A percentile compares a stretch with the other conserved stretches of the same genome.
These are phyloP conservation scores for Citrullus colocynthis DNA, from an alignment of 306 rosid species.

Conservation along the genomic window DNA sequence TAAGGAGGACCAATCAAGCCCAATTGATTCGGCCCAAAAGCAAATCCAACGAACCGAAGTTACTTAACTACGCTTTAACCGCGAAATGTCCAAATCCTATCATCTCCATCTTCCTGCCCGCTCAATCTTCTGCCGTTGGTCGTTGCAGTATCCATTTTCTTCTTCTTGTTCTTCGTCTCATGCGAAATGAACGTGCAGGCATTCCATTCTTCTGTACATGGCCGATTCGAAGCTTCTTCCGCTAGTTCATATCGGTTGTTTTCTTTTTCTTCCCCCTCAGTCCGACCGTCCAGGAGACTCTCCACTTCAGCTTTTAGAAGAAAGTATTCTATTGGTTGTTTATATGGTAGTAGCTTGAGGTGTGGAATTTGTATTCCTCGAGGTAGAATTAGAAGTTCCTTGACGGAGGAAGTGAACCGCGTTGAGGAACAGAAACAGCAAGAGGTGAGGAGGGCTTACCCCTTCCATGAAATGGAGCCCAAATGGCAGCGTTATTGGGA, in stretches of 20 bases:
- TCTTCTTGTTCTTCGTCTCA: constrained; percentile 1
- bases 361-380: constrained; percentile 2
- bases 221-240: constrained; percentile 15
- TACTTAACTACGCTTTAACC: background rate
- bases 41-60: background rate
- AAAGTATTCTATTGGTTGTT: constrained; percentile 10
- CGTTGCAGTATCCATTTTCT: background rate
- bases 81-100: constrained; percentile 4
- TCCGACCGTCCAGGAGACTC: constrained; percentile 17
- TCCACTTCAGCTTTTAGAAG: constrained; percentile 6
- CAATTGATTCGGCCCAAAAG: background rate
- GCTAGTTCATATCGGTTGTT: constrained; percentile 9
- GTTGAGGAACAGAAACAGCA: constrained; percentile 24
- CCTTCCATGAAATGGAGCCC: constrained; percentile 63
- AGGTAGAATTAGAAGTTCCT: constrained; percentile 16
- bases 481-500: constrained; percentile 94
- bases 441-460: constrained; percentile 43
- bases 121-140: constrained; percentile 4
- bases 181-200: constrained; percentile 35
- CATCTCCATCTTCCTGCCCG: background rate
- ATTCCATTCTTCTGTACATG: constrained; percentile 10
- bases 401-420: constrained; percentile 13
- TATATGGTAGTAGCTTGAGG: constrained; percentile 14
- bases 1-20: background rate
- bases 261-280: constrained; percentile 14